phyloP scores from a whole-genome alignment of 2,329 filamentous ascomycete genomes.

The Hypoxylon sp. region DNA sequence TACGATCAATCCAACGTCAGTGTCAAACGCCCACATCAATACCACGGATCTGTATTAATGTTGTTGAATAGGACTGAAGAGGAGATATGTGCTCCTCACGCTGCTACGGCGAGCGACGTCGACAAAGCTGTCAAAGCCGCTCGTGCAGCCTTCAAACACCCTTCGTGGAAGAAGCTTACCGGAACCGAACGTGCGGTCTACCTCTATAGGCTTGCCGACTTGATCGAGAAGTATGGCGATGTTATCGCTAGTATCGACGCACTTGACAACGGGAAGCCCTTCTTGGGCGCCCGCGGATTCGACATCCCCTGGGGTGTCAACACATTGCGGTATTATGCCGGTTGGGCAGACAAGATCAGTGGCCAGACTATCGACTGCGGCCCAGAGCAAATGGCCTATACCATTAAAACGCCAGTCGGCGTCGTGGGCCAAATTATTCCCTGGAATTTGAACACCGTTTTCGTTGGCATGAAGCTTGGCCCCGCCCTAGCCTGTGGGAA shows the following conservation, averaged over 20 bases:
- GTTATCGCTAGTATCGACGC: constrained; percentile 2
- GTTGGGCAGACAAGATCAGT: constrained; percentile 4
- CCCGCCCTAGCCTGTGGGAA: constrained; percentile 9
- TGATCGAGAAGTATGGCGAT: constrained; percentile 3
- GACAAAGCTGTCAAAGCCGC: constrained; percentile 9
- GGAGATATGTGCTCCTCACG: constrained; percentile 9
- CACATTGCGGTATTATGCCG: constrained; percentile 5
- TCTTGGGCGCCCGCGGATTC: background rate
- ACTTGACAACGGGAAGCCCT: constrained; percentile 11
- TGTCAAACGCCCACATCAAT: background rate
- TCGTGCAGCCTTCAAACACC: constrained; percentile 11
- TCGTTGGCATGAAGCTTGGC: constrained; percentile 3
- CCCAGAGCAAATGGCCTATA: constrained; percentile 3
- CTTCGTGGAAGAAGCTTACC: background rate
- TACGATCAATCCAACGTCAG: constrained; percentile 5
- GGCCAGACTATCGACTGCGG: constrained; percentile 9
- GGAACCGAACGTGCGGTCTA: background rate
- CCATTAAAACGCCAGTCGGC: constrained; percentile 8
- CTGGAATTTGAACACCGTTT: constrained; percentile 11
- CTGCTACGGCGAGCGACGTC: constrained; percentile 4
- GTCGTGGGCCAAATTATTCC: constrained; percentile 9
- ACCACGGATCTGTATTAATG: background rate
- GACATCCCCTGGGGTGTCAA: background rate
- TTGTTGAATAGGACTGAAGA: background rate
- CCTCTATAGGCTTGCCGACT: constrained; percentile 5